Conservation (phyloP, 495 filamentous ascomycete genomes). For the Penicillium chermesinum region DNA sequence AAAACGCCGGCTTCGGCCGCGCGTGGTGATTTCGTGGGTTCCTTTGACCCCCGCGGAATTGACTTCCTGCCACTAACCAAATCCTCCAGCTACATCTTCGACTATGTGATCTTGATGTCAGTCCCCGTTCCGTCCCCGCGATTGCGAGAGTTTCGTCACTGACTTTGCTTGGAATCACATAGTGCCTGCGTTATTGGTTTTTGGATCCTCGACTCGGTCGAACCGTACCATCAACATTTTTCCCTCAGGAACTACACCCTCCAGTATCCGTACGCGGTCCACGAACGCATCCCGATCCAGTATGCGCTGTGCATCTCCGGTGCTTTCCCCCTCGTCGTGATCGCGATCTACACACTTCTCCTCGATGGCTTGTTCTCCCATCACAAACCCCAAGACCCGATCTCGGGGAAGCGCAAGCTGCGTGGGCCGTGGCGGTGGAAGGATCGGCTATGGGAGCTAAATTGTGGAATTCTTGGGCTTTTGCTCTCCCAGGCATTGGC, state of each 20-base stretch:
- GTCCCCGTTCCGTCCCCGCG: slow-evolving; percentile 11
- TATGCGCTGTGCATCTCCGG: slow-evolving; percentile 53
- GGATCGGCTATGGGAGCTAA: slow-evolving; percentile 73
- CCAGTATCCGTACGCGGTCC: slow-evolving; percentile 66
- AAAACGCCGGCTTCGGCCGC: slow-evolving; percentile 45
- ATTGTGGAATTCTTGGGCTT: slow-evolving; percentile 72
- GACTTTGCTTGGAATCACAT: background rate
- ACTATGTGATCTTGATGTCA: slow-evolving; percentile 64
- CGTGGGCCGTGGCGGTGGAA: slow-evolving; percentile 64
- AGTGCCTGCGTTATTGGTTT: slow-evolving; percentile 49
- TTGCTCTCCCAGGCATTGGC: slow-evolving; percentile 59
- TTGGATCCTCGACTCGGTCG: slow-evolving; percentile 48
- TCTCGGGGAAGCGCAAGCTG: slow-evolving; percentile 44
- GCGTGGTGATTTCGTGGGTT: slow-evolving; percentile 51
- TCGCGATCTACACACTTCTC: slow-evolving; percentile 66
- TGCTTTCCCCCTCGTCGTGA: slow-evolving; percentile 56
- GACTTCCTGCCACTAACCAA: background rate
- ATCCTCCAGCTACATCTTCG: slow-evolving; percentile 56
- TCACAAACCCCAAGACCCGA: slow-evolving; percentile 44
- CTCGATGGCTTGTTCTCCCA: slow-evolving; percentile 66
- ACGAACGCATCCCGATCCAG: slow-evolving; percentile 65
- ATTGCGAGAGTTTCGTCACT: slow-evolving; percentile 20
- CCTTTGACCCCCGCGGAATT: slow-evolving; percentile 2
- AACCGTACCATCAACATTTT: slow-evolving; percentile 56
- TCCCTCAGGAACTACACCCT: slow-evolving; percentile 57